phyloP scores from a whole-genome alignment of 257 asterid species.

The Penstemon davidsonii region DNA sequence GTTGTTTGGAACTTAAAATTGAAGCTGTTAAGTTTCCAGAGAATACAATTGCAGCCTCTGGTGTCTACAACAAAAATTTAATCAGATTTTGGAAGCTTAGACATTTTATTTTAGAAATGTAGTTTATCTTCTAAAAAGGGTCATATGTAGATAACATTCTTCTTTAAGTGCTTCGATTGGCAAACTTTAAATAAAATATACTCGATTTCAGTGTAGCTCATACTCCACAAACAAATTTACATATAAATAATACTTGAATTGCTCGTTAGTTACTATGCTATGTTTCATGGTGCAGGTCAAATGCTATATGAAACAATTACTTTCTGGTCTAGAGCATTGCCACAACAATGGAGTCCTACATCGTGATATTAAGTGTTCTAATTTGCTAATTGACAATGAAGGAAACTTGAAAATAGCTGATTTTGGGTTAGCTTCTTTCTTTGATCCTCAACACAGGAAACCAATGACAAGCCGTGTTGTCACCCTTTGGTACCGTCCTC shows the following conservation, averaged over 20 bases:
- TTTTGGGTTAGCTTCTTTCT: constrained; percentile 83
- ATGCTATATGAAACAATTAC: constrained; percentile 79
- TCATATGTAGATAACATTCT: no score
- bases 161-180: neutral
- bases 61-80: no score
- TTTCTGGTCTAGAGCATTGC: constrained; percentile 93
- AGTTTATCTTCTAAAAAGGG: no score
- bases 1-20: neutral
- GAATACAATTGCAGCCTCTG: no score
- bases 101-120: neutral
- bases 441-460: constrained; percentile 56
- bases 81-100: neutral
- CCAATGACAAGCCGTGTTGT: constrained; percentile 94
- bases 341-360: constrained; percentile 89
- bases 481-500: constrained; percentile 98
- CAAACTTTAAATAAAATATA: neutral
- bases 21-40: no score
- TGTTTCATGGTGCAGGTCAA: constrained; percentile 57
- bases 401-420: constrained; percentile 86
- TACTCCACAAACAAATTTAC: no score
- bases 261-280: no score
- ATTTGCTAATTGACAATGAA: constrained; percentile 71
- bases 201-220: no score
- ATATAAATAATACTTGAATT: no score
- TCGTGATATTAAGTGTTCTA: constrained; percentile 90